Conservation (phyloP, 75 land plant species). For the Selaginella tamariscina region DNA sequence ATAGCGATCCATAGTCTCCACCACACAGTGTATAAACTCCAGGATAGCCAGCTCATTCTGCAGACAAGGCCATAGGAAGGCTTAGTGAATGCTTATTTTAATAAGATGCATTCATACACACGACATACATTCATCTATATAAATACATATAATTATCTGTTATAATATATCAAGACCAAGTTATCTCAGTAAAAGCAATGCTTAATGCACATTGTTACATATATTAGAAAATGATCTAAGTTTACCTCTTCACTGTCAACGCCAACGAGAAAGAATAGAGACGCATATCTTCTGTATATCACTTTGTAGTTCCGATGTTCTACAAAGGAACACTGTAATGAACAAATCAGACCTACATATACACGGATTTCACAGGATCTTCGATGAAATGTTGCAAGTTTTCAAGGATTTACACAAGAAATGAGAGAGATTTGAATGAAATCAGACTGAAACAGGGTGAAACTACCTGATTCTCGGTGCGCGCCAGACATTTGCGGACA, state of each 20-base stretch:
- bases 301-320: slow-evolving; percentile 12
- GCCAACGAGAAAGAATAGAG: slow-evolving; percentile 4
- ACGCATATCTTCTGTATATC: not conserved
- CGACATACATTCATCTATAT: too few relatives aligned
- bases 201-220: not conserved
- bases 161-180: not conserved
- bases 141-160: too few relatives aligned
- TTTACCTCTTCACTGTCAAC: slow-evolving; percentile 12
- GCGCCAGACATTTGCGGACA: slow-evolving; percentile 8
- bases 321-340: slow-evolving; percentile 8
- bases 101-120: too few relatives aligned
- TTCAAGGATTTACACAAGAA: not conserved
- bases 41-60: slow-evolving; percentile 7
- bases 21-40: slow-evolving; percentile 11
- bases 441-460: not conserved
- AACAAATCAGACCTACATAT: not conserved
- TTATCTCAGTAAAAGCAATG: not conserved
- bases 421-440: too few relatives aligned
- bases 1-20: slow-evolving; percentile 10
- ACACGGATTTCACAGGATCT: not conserved
- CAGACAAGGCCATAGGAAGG: not conserved
- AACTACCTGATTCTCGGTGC: slow-evolving; percentile 4
- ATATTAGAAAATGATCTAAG: not conserved
- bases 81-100: not conserved
- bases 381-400: not conserved